phyloP scores from a whole-genome alignment of 2,329 filamentous ascomycete genomes.

The Trichophyton rubrum region DNA sequence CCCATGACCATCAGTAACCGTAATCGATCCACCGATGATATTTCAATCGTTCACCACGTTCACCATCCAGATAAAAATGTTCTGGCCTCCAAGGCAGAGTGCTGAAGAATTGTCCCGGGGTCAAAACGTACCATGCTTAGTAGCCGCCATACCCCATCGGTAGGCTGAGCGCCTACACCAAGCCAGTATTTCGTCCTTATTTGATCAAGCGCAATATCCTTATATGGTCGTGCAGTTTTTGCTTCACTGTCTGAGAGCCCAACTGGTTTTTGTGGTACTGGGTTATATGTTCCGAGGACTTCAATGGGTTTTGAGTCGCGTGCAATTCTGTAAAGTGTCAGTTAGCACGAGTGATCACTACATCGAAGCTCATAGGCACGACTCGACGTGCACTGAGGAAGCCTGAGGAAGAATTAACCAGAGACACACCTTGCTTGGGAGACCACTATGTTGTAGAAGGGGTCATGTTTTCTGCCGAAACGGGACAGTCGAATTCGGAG shows the following conservation, averaged over 20 bases:
- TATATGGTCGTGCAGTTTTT: conserved; percentile 56
- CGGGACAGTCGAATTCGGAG: conserved; percentile 86
- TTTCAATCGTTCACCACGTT: background rate
- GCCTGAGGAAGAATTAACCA: background rate
- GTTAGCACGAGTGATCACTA: background rate
- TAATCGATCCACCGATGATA: background rate
- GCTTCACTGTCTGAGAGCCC: conserved; percentile 37
- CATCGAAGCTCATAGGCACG: background rate
- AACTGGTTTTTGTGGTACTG: conserved; percentile 42
- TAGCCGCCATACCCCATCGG: conserved; percentile 76
- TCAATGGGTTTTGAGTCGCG: conserved; percentile 82
- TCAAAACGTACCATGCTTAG: conserved; percentile 31
- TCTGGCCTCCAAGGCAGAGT: no score
- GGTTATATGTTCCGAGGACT: conserved; percentile 63
- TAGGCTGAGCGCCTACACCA: conserved; percentile 89
- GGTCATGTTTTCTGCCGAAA: conserved; percentile 76
- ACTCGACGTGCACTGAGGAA: background rate
- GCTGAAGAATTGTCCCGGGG: background rate
- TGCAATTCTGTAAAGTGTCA: conserved; percentile 51
- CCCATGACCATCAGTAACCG: conserved; percentile 5
- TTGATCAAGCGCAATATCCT: conserved; percentile 80
- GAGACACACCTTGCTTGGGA: conserved; percentile 65
- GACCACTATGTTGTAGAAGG: conserved; percentile 96
- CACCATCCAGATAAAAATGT: no score
- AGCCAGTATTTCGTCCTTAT: conserved; percentile 86